These are phyloP conservation scores for Pseudogymnoascus sp. DNA, from an alignment of 2,329 filamentous ascomycete species.

Conservation along the genomic window DNA sequence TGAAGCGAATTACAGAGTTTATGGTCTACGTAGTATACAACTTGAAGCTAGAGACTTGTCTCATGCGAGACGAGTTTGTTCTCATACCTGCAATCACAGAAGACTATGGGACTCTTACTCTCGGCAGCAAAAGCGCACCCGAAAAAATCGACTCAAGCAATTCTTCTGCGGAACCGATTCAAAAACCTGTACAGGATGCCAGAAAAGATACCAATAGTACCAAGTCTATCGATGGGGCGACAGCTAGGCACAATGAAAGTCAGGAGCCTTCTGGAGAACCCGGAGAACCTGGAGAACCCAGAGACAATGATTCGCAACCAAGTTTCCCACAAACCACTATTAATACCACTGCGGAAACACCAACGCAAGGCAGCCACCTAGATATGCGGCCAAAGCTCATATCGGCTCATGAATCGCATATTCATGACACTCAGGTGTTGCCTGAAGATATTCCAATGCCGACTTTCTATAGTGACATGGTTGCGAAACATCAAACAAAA, in stretches of 20 bases:
- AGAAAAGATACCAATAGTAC: background rate
- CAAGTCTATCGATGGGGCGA: conserved; percentile 4
- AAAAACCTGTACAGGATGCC: background rate
- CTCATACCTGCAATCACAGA: conserved; percentile 63
- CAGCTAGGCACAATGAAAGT: background rate
- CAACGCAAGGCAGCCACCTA: conserved; percentile 9
- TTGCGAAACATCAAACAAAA: conserved; percentile 86
- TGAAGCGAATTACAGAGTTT: conserved; percentile 94
- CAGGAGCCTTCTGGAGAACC: background rate
- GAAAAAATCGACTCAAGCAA: conserved; percentile 13
- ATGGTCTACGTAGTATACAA: conserved; percentile 99
- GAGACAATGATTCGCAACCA: background rate
- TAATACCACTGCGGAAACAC: conserved; percentile 11
- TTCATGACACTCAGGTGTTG: conserved; percentile 43
- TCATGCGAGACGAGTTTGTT: conserved; percentile 89
- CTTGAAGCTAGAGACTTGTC: conserved; percentile 85
- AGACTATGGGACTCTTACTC: conserved; percentile 28
- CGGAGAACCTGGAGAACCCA: background rate
- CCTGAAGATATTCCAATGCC: conserved; percentile 78
- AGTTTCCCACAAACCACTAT: background rate
- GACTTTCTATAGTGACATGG: conserved; percentile 91
- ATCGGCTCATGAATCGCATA: conserved; percentile 32
- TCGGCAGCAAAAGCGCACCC: background rate
- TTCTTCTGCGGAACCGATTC: conserved; percentile 17
- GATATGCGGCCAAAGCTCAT: conserved; percentile 19